Evolutionary conservation across 164 flowering plant genomes (phyloP), one percentile per base, ranked within the genome.

Genomic region (Nymphaea thermarum): DNA sequence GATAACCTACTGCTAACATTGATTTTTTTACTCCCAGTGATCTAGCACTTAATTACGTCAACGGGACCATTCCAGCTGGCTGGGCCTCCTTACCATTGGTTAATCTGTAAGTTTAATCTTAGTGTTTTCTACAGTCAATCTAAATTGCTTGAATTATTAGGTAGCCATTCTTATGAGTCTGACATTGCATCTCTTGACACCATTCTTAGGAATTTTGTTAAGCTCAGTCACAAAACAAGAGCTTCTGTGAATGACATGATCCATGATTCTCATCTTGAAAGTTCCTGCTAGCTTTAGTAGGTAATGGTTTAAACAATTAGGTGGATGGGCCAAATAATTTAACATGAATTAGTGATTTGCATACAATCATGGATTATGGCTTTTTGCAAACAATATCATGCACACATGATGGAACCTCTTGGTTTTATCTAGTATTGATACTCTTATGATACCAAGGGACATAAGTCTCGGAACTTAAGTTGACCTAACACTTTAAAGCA

Each of bases 1-100:
- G 12, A 16, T 65, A 11, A 11, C 10, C 11, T 1, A 60, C 65
- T 8, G 55, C 42, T n/a, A 42, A 3, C 17, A 8, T 17, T 18
- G 16, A 25, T 16, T 62, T 25, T 43, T 43, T 17, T 16, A 10
- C 44, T 45, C 62, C 63, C 78, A 92, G 98, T 70, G 91, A 86
- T 84, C 73, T 92, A 61, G 72, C 83, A 8, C 79, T 79, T 65
- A 92, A 89, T 77, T 85, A 77, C 74, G 86, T 92, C 36, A 83
- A 62, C 68, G 96, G 98, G n/a, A 67, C 85, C 57, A 85, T 92
- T 63, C 98, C 98, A 17, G 57, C 12, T 3, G 82, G 82, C 76
- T 92, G 94, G 96, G 86, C 77, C 65, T 70, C 87, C 42, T 51
- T 75, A 73, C 75, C 81, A 44, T 62, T 88, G 72, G 77, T 69